Base-by-base conservation (phyloP, 208 protist species). In the Acanthamoeba polyphaga region DNA sequence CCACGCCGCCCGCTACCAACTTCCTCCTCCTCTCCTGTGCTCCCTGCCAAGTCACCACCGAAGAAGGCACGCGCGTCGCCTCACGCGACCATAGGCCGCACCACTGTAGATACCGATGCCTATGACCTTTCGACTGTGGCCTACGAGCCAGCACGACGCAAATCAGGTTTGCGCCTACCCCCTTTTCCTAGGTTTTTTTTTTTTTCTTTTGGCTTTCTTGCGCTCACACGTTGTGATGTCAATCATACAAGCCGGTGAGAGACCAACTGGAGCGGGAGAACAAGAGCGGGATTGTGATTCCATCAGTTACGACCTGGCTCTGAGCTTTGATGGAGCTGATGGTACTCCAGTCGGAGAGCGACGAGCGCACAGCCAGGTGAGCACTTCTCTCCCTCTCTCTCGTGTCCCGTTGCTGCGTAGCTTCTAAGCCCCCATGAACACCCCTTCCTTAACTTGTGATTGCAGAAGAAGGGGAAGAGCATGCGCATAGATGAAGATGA, bases 91-190 rank as follows among this genome's bases (percentile, higher is more conserved):
- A 24, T 22, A 22, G 24, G 62, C 32, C 70, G 70, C 13, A 10
- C 70, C 70, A 78, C 29, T 43, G 70, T 46, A 43, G 32, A 78
- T 43, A 46, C 10, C 70, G 46, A 87, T 60, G 78, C 27, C 43
- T 87, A 87, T 27, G 78, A 87, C 46, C 78, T 87, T 43, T 87
- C 78, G 38, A 87, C 78, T 17, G 53, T 87, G 15, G 78, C 78
- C 53, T 87, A 87, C 46, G 49, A 60, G 7, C 27, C 49, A 38
- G 13, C 78, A 27, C 78, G 8, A 87, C 43, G 53, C 4, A 58
- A 32, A 72, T 72, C 64, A 72, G 64, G 64, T 72, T 72, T 4
- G 29, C 24, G 43, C 43, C 43, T 49, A 10, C 43, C 43, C n/a
- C n/a, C n/a, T n/a, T n/a, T n/a, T n/a, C n/a, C n/a, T n/a, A n/a